These are phyloP conservation scores for Didymella pinodella DNA, from an alignment of 2,329 filamentous ascomycete species.

Conservation along the genomic window DNA sequence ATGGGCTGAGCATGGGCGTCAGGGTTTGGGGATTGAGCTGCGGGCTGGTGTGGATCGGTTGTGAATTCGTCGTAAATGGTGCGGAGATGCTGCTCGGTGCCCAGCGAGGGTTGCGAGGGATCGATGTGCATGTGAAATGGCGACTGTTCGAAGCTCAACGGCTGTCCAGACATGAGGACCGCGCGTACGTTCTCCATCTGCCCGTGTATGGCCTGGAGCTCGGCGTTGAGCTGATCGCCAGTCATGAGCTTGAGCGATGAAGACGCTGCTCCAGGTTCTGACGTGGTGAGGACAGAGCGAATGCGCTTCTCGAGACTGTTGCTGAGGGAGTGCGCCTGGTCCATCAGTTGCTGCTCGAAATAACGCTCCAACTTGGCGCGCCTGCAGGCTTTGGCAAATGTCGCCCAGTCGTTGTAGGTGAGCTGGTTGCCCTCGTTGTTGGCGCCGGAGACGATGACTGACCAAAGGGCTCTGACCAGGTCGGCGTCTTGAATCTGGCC, in stretches of 20 bases:
- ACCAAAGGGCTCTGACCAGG: conserved; percentile 45
- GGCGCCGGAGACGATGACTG: conserved; percentile 31
- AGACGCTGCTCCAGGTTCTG: conserved; percentile 4
- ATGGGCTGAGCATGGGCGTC: conserved; percentile 13
- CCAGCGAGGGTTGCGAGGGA: conserved; percentile 32
- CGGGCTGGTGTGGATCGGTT: conserved; percentile 49
- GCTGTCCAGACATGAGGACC: conserved; percentile 43
- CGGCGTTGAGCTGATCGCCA: conserved; percentile 24
- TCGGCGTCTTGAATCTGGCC: conserved; percentile 36
- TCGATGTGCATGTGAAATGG: conserved; percentile 50
- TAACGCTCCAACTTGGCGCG: conserved; percentile 30
- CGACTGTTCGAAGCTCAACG: conserved; percentile 47
- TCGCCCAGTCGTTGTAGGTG: conserved; percentile 43
- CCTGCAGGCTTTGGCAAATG: conserved; percentile 44
- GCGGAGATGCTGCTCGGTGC: conserved; percentile 41
- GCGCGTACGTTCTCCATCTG: conserved; percentile 41
- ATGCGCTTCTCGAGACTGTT: conserved; percentile 21
- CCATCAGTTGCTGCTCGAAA: conserved; percentile 38
- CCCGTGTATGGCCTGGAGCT: conserved; percentile 33
- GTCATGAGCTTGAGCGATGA: conserved; percentile 20
- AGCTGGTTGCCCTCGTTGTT: conserved; percentile 34
- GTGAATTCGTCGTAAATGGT: conserved; percentile 56
- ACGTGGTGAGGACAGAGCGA: not conserved
- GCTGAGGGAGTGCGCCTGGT: conserved; percentile 35
- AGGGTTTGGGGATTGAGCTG: conserved; percentile 14